Evolutionary conservation across 2,329 filamentous ascomycete species (phyloP), one percentile per base, ranked within the genome.

Genomic region (Fusarium sublunatum): DNA sequence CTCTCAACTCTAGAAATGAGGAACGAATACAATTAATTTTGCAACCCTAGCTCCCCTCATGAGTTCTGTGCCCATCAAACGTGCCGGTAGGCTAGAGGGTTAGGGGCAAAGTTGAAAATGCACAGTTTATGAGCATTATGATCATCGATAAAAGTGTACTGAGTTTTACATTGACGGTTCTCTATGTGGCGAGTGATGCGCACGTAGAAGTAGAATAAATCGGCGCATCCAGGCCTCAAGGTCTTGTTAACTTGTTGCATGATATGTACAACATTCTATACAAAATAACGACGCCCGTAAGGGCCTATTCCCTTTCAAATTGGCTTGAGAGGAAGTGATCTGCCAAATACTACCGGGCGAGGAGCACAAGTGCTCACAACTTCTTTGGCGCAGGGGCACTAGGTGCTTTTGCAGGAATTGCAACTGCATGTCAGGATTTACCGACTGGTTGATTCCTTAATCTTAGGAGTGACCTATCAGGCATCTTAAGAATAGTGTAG

Each of bases 261-360:
- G 11, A 2, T 7, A 19, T n/a, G 12, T 32, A 32, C 11, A 32
- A n/a, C 19, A 19, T 19, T 19, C 19, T 19, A 19, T 19, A 19
- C 19, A 19, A 19, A 19, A 19, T 19, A 19, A 19, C 19, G 19
- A 19, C 19, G 19, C 19, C 19, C 3, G 19, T 19, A 19, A 19
- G 19, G 19, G 19, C 19, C 19, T 19, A 19, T 19, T 19, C 19
- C 19, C 19, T 32, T 32, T 32, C 31, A 13, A 32, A 13, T 13
- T n/a, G 31, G 12, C 12, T 13, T 32, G 31, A 11, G 12, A 32
- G 31, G 8, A 32, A 32, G 11, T 13, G 6, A 7, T n/a, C 7
- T n/a, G 31, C 31, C 12, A 3, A 32, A 96, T 93, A 6, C 85
- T 81, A 0, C 91, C 92, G 6, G 83, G 78, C 0, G 90, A 93